Evolutionary conservation across 2,329 filamentous ascomycete genomes (phyloP).

Genomic region (Botrytis squamosa): DNA sequence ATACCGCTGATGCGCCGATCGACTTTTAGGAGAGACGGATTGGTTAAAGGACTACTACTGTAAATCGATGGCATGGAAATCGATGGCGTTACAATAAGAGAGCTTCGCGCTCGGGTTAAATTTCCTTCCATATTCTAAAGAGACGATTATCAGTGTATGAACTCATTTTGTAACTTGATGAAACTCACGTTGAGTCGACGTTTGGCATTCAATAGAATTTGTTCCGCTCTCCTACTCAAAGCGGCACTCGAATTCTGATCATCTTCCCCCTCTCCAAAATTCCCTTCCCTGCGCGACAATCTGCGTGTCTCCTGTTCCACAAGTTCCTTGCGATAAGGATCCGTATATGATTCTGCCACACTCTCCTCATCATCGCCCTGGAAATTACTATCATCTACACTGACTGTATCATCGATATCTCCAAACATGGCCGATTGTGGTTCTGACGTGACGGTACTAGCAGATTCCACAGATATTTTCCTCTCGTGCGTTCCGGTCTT

Average conservation of each 20-base stretch:
- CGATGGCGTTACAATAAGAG: slow-evolving; percentile 55
- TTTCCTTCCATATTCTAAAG: slow-evolving; percentile 89
- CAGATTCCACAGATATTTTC: slow-evolving; percentile 58
- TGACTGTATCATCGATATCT: slow-evolving; percentile 61
- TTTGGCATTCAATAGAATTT: slow-evolving; percentile 92
- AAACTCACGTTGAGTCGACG: slow-evolving; percentile 74
- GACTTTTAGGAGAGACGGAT: slow-evolving; percentile 35
- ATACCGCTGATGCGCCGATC: slow-evolving; percentile 24
- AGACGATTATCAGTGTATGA: slow-evolving; percentile 23
- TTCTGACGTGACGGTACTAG: slow-evolving; percentile 57
- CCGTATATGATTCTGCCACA: slow-evolving; percentile 45
- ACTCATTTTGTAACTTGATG: neutral
- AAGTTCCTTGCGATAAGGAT: slow-evolving; percentile 38
- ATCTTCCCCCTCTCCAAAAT: slow-evolving; percentile 44
- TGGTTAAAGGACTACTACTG: slow-evolving; percentile 41
- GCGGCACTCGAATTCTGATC: slow-evolving; percentile 70
- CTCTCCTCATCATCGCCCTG: slow-evolving; percentile 69
- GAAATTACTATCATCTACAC: slow-evolving; percentile 63
- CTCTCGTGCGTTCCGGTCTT: slow-evolving; percentile 49
- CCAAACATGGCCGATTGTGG: slow-evolving; percentile 50
- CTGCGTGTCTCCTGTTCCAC: slow-evolving; percentile 35
- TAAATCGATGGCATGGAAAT: slow-evolving; percentile 48
- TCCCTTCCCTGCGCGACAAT: slow-evolving; percentile 31
- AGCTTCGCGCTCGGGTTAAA: slow-evolving; percentile 72
- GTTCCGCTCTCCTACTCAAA: slow-evolving; percentile 78